Conservation (phyloP, 31 red algal genomes). For the Endocladia muricata region DNA sequence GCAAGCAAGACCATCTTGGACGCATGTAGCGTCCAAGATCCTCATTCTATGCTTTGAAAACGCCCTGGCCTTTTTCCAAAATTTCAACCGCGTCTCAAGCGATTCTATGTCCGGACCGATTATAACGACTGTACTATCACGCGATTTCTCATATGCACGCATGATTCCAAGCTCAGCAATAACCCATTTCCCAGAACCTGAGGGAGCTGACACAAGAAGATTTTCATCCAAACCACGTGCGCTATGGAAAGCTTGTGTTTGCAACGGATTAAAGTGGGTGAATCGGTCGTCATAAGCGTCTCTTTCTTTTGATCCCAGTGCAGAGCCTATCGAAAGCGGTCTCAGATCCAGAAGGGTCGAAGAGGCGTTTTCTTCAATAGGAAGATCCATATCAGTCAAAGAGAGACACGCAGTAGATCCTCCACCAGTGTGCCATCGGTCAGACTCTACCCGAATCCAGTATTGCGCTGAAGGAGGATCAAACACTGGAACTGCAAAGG, state of each 20-base stretch:
- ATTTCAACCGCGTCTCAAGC: constrained; percentile 5
- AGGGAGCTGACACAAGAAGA: constrained; percentile 66
- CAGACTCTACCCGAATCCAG: constrained; percentile 76
- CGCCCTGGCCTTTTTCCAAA: neutral
- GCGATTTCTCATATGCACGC: constrained; percentile 18
- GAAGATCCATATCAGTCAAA: constrained; percentile 45
- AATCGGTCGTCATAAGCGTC: constrained; percentile 3
- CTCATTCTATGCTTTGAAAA: neutral
- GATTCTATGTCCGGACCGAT: constrained; percentile 33
- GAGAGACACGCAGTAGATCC: constrained; percentile 55
- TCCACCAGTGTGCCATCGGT: constrained; percentile 85
- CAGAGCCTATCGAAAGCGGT: constrained; percentile 20
- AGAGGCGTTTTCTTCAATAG: neutral
- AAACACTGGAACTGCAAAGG: constrained; percentile 83
- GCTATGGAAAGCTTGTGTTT: constrained; percentile 74
- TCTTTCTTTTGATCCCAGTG: constrained; percentile 17
- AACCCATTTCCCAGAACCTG: constrained; percentile 75
- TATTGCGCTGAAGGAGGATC: constrained; percentile 84
- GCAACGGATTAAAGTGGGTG: constrained; percentile 75
- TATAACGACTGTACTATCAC: constrained; percentile 34
- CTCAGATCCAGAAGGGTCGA: constrained; percentile 58
- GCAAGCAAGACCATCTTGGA: neutral
- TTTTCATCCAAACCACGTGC: constrained; percentile 63
- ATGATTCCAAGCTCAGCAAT: constrained; percentile 71
- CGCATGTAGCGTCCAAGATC: neutral